Evolutionary conservation across 768 basidiomycete species (phyloP).

Genomic region (Auricularia auricula-judae): DNA sequence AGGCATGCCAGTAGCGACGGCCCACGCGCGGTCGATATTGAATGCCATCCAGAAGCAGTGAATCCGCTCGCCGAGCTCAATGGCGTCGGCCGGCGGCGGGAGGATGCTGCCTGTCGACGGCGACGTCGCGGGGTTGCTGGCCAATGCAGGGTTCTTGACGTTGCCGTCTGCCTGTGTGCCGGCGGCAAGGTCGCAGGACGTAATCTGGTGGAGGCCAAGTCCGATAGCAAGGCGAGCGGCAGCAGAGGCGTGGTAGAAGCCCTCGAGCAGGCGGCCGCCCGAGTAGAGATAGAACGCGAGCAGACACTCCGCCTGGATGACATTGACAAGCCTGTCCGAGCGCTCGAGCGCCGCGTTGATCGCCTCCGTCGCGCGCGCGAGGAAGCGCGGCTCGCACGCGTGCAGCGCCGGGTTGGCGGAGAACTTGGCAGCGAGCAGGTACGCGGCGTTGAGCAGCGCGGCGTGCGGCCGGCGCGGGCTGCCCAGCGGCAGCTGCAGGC

Average conservation of each 20-base stretch:
- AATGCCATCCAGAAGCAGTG: slow-evolving; percentile 78
- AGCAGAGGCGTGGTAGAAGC: slow-evolving; percentile 57
- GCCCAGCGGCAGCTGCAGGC: slow-evolving; percentile 30
- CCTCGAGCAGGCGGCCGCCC: slow-evolving; percentile 48
- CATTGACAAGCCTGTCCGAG: slow-evolving; percentile 41
- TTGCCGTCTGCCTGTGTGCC: neutral
- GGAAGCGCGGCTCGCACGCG: slow-evolving; percentile 49
- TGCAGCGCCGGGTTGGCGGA: slow-evolving; percentile 60
- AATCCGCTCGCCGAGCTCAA: slow-evolving; percentile 62
- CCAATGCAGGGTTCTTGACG: neutral
- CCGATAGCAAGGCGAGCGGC: slow-evolving; percentile 66
- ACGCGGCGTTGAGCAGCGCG: slow-evolving; percentile 65
- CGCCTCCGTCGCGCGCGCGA: slow-evolving; percentile 41
- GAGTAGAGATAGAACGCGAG: slow-evolving; percentile 56
- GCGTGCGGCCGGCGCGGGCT: slow-evolving; percentile 60
- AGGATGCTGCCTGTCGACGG: slow-evolving; percentile 14
- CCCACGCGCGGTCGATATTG: slow-evolving; percentile 73
- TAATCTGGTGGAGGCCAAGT: slow-evolving; percentile 56
- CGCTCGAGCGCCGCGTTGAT: slow-evolving; percentile 62
- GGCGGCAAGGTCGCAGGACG: slow-evolving; percentile 1
- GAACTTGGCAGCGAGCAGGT: slow-evolving; percentile 74
- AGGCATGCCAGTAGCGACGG: slow-evolving; percentile 59
- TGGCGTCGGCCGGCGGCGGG: slow-evolving; percentile 44
- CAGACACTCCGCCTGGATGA: slow-evolving; percentile 66
- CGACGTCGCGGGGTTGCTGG: neutral